Percentiles rank a stretch among this genome's conserved stretches.
Conservation (phyloP, 2,329 filamentous ascomycete genomes). For the Gaeumannomyces tritici region DNA sequence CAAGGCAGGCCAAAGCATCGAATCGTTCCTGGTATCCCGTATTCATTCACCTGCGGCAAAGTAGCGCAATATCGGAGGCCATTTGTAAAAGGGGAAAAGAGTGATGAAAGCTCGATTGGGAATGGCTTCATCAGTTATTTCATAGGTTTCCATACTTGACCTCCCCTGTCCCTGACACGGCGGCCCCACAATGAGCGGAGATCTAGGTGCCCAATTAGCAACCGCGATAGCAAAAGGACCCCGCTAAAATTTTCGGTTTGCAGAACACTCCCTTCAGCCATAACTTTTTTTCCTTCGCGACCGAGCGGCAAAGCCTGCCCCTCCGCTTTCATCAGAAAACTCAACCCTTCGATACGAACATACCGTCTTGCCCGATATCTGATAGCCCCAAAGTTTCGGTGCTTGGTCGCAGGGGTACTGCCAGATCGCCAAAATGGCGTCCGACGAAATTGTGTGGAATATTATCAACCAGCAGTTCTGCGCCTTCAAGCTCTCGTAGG, state of each 20-base stretch:
- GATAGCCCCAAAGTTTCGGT: not conserved
- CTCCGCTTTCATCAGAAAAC: not conserved
- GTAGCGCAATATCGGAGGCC: not conserved
- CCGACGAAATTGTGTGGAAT: constrained; percentile 95
- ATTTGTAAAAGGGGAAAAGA: not conserved
- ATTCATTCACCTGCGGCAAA: not conserved
- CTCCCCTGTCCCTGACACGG: not conserved
- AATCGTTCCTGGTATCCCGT: not conserved
- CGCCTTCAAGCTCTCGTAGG: constrained; percentile 85
- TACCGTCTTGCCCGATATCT: not conserved
- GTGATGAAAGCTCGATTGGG: not conserved
- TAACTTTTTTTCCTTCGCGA: not conserved
- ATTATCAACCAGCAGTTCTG: constrained; percentile 95
- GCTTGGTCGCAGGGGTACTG: not conserved
- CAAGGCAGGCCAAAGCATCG: not conserved
- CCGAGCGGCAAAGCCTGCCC: not conserved
- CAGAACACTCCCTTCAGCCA: not conserved
- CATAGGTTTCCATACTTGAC: not conserved
- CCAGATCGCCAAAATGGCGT: constrained; percentile 55
- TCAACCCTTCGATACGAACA: not conserved
- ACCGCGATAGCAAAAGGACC: not conserved
- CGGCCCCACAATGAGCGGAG: not conserved
- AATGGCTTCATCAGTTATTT: not conserved
- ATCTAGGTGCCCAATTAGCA: not conserved
- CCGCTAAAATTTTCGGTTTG: constrained; percentile 1